Percentiles rank a stretch among this genome's conserved stretches.
These are phyloP conservation scores for Phyllosticta capitalensis DNA, from an alignment of 2,329 filamentous ascomycete genomes.

Conservation along the genomic window DNA sequence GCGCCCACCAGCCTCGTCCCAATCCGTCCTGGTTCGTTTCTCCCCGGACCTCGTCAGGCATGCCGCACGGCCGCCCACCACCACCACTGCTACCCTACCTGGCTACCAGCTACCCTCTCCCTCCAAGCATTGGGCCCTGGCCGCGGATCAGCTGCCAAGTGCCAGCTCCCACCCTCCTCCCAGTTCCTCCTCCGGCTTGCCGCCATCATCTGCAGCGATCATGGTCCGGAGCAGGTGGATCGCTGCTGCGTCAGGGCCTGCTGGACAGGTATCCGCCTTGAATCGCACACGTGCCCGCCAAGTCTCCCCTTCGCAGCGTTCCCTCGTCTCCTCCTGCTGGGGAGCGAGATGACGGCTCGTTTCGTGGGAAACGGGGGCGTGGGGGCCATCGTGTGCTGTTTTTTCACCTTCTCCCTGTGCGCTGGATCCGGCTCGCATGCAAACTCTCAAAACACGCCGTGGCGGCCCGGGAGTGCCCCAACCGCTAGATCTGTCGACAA, in stretches of 20 bases:
- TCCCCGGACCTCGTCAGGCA: neutral
- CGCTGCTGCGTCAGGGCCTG: constrained; percentile 1
- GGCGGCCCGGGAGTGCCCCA: constrained; percentile 9
- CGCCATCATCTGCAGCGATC: constrained; percentile 10
- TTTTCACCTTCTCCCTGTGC: neutral
- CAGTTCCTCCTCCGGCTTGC: neutral
- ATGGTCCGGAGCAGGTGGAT: neutral
- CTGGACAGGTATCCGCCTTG: neutral
- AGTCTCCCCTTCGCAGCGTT: constrained; percentile 3
- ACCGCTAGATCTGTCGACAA: constrained; percentile 12
- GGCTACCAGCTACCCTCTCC: neutral
- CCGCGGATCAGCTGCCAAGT: constrained; percentile 2
- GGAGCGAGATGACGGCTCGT: constrained; percentile 10
- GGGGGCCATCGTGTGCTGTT: constrained; percentile 1
- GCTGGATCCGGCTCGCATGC: neutral
- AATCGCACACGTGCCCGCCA: constrained; percentile 3
- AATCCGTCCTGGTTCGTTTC: neutral
- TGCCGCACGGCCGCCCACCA: neutral
- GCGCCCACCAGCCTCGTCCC: neutral
- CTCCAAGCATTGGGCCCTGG: neutral
- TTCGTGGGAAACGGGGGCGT: neutral
- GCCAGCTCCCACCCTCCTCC: neutral
- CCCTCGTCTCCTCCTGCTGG: neutral
- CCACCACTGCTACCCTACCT: neutral
- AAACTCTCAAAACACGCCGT: neutral